Evolutionary conservation across 106 monocot species (phyloP).

Genomic region (Amphibolis antarctica): DNA sequence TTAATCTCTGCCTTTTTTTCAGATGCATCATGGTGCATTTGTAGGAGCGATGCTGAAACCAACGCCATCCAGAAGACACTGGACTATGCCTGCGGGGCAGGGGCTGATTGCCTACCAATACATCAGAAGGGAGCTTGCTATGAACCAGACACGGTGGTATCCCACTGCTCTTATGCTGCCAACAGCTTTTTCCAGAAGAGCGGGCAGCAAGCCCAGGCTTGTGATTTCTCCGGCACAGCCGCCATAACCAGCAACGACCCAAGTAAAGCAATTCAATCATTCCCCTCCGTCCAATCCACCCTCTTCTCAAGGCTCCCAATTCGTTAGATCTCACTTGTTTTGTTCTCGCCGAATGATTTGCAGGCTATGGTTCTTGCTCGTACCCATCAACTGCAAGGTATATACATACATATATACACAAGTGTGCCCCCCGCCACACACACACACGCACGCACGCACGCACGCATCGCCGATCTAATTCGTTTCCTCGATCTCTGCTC

Average conservation of each 20-base stretch:
- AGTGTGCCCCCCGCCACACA: too few species aligned
- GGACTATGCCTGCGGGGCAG: constrained; percentile 25
- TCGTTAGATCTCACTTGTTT: background rate
- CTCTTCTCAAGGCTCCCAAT: too few species aligned
- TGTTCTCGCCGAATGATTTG: background rate
- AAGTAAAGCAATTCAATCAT: constrained; percentile 12
- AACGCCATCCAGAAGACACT: constrained; percentile 13
- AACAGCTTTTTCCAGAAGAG: constrained; percentile 17
- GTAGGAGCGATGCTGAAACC: constrained; percentile 4
- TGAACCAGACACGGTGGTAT: constrained; percentile 12
- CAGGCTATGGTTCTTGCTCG: constrained; percentile 17
- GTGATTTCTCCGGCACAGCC: constrained; percentile 17
- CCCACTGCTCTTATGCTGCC: constrained; percentile 15
- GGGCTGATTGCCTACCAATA: constrained; percentile 19
- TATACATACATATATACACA: too few species aligned
- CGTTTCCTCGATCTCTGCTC: too few species aligned
- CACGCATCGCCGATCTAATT: too few species aligned
- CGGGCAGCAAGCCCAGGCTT: constrained; percentile 7
- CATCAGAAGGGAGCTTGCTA: constrained; percentile 15
- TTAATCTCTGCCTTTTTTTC: too few species aligned
- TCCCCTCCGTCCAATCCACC: background rate
- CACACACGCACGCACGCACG: too few species aligned
- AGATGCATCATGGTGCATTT: constrained; percentile 22
- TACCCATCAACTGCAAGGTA: constrained; percentile 19
- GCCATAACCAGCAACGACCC: constrained; percentile 14